A percentile compares a stretch with the other conserved stretches of the same genome.
These are phyloP conservation scores for Xylariaceae sp. DNA, from an alignment of 2,329 filamentous ascomycete species.

Conservation along the genomic window DNA sequence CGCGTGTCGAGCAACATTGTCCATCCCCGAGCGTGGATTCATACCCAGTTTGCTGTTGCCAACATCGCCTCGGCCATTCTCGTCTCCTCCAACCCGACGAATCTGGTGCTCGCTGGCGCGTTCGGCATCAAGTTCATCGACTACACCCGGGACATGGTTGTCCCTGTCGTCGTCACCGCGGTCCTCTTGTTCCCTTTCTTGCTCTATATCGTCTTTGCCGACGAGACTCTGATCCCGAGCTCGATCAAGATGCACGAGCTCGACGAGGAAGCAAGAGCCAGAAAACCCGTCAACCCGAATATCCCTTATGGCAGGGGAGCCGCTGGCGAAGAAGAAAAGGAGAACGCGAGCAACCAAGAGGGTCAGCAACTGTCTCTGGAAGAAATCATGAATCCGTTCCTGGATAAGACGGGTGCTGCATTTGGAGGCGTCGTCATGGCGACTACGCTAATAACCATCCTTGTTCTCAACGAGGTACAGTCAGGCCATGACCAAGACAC, in stretches of 20 bases:
- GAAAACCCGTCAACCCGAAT: constrained; percentile 64
- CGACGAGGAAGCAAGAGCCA: constrained; percentile 48
- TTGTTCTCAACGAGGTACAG: constrained; percentile 57
- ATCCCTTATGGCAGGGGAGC: constrained; percentile 59
- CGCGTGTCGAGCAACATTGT: constrained; percentile 67
- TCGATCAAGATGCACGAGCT: constrained; percentile 65
- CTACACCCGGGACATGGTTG: constrained; percentile 74
- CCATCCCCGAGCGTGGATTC: constrained; percentile 67
- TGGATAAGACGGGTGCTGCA: constrained; percentile 60
- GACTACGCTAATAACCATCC: constrained; percentile 57
- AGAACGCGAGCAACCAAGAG: constrained; percentile 41
- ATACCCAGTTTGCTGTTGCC: constrained; percentile 64
- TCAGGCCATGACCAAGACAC: constrained; percentile 43
- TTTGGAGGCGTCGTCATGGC: constrained; percentile 64
- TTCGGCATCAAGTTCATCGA: constrained; percentile 67
- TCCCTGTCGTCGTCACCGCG: constrained; percentile 63
- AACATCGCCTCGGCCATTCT: constrained; percentile 71
- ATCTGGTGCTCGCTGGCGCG: constrained; percentile 67
- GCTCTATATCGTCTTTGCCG: constrained; percentile 62
- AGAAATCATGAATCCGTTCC: constrained; percentile 70
- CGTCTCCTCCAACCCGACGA: constrained; percentile 74
- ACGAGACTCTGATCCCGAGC: constrained; percentile 57
- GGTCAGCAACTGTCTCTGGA: constrained; percentile 56
- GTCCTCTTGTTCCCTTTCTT: constrained; percentile 65
- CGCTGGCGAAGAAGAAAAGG: constrained; percentile 45